Percentiles rank a stretch among this genome's conserved stretches.
These are phyloP conservation scores for Penicillium sp. DNA, from an alignment of 2,329 filamentous ascomycete genomes.

Conservation along the genomic window DNA sequence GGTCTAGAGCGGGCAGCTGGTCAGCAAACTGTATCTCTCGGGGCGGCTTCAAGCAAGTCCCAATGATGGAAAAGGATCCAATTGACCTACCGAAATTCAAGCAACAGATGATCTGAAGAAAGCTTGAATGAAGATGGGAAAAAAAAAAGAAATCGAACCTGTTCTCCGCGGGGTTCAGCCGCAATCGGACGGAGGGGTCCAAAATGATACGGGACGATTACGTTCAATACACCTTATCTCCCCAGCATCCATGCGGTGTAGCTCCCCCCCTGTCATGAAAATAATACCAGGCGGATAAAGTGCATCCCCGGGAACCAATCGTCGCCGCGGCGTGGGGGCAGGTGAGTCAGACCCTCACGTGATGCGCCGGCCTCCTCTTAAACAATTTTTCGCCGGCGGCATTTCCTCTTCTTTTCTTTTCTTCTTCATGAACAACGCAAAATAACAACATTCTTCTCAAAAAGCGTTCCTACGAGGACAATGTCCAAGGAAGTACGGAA, in stretches of 20 bases:
- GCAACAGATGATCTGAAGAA: constrained; percentile 9
- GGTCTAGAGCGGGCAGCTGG: constrained; percentile 14
- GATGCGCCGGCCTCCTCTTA: constrained; percentile 5
- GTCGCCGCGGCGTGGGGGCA: not conserved
- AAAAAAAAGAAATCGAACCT: constrained; percentile 18
- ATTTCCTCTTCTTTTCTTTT: constrained; percentile 29
- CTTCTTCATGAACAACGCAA: constrained; percentile 53
- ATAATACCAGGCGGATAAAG: not conserved
- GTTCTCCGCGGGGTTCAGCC: constrained; percentile 24
- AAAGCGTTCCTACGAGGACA: constrained; percentile 54
- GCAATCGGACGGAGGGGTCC: constrained; percentile 16
- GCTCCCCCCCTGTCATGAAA: not conserved
- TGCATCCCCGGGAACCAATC: constrained; percentile 1
- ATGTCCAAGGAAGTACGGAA: constrained; percentile 52
- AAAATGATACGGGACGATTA: not conserved
- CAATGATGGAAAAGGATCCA: constrained; percentile 2
- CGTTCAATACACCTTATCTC: not conserved
- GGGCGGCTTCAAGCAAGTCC: not conserved
- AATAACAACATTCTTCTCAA: constrained; percentile 47
- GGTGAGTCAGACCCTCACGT: constrained; percentile 15
- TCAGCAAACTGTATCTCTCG: constrained; percentile 7
- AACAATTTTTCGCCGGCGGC: constrained; percentile 11
- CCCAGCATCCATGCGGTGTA: not conserved
- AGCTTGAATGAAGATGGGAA: constrained; percentile 11
- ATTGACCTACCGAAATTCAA: constrained; percentile 16